Evolutionary conservation across 805 yeast species (phyloP).

Genomic region (Alloascoidea hylecoeti): DNA sequence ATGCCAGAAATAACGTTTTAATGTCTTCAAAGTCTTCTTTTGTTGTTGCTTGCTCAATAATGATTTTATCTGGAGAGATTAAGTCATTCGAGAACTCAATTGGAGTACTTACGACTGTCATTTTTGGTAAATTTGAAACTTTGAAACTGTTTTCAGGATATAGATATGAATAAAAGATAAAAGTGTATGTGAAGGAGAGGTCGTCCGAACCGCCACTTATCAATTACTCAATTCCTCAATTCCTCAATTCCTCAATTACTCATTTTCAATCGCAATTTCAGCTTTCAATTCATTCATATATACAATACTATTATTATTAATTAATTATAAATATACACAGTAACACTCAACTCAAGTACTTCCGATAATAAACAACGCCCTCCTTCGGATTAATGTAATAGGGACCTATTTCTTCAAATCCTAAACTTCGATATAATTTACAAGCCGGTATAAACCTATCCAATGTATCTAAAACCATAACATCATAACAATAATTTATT

Average conservation of each 20-base stretch:
- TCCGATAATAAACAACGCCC: background rate
- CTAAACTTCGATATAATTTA: conserved; percentile 1
- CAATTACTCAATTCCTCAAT: too few species aligned
- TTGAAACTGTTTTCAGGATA: too few species aligned
- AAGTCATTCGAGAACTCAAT: too few species aligned
- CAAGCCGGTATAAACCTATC: background rate
- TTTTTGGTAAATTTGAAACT: too few species aligned
- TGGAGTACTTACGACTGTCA: too few species aligned
- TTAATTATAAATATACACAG: background rate
- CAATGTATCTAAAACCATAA: background rate
- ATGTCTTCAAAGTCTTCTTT: background rate
- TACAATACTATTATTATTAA: too few species aligned
- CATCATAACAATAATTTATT: background rate
- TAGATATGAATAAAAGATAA: too few species aligned
- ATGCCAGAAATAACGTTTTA: background rate
- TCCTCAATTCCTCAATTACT: too few species aligned
- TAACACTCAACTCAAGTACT: conserved; percentile 1
- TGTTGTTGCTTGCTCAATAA: background rate
- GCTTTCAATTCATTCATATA: too few species aligned
- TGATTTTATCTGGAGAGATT: background rate
- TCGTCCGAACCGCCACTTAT: too few species aligned
- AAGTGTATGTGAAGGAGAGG: too few species aligned
- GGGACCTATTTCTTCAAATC: background rate
- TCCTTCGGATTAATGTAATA: background rate
- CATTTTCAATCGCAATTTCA: too few species aligned